phyloP scores from a whole-genome alignment of 2,329 filamentous ascomycete genomes.

The Pleoardoris graminearum region DNA sequence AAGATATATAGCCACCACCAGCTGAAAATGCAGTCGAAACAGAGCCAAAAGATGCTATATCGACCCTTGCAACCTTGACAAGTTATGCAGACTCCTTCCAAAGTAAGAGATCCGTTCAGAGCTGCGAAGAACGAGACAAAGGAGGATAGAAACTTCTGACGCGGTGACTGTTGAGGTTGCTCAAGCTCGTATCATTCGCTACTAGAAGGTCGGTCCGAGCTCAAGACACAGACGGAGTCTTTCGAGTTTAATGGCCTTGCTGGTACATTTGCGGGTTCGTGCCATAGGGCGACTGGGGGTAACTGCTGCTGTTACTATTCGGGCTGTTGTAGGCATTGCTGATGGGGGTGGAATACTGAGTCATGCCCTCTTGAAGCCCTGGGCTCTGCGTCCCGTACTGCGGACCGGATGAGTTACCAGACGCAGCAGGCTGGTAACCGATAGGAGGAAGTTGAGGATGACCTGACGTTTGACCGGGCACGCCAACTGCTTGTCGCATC shows the following conservation, averaged over 20 bases:
- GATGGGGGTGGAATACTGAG: constrained; percentile 51
- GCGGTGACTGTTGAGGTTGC: constrained; percentile 26
- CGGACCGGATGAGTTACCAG: constrained; percentile 46
- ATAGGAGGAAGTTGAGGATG: constrained; percentile 57
- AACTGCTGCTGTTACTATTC: constrained; percentile 51
- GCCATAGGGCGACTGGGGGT: constrained; percentile 57
- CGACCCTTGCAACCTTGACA: constrained; percentile 28
- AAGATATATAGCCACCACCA: constrained; percentile 45
- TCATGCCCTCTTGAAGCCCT: constrained; percentile 54
- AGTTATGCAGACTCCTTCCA: constrained; percentile 29
- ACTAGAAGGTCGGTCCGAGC: constrained; percentile 19
- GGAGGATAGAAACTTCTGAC: constrained; percentile 16
- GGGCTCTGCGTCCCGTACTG: constrained; percentile 53
- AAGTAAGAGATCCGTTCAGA: constrained; percentile 30
- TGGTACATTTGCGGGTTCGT: constrained; percentile 54
- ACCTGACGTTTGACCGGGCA: constrained; percentile 49
- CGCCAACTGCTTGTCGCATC: constrained; percentile 51
- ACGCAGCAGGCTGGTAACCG: constrained; percentile 54
- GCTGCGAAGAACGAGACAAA: constrained; percentile 17
- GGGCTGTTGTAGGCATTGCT: constrained; percentile 50
- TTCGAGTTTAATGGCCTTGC: constrained; percentile 42
- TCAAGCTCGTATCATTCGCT: constrained; percentile 31
- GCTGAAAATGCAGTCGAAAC: constrained; percentile 45
- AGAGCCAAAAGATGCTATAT: constrained; percentile 34
- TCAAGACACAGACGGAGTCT: constrained; percentile 8